phyloP scores from a whole-genome alignment of 805 yeast genomes.

The Metschnikowia lunata region DNA sequence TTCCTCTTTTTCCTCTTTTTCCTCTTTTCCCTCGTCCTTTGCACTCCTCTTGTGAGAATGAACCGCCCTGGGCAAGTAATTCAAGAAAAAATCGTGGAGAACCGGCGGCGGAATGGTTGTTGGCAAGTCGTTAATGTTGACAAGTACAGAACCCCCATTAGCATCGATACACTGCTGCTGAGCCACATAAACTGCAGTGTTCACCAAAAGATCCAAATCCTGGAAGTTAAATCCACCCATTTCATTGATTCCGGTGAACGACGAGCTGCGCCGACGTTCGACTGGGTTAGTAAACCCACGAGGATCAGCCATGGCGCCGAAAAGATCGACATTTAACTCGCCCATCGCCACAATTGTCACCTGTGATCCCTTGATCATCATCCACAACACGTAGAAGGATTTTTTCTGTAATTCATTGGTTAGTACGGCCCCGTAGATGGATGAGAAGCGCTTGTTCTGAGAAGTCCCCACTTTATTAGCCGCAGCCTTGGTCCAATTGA shows the following conservation, averaged over 20 bases:
- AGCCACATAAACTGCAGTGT: constrained; percentile 27
- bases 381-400: constrained; percentile 34
- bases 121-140: constrained; percentile 32
- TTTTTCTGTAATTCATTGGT: constrained; percentile 37
- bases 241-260: constrained; percentile 35
- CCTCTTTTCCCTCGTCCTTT: not conserved
- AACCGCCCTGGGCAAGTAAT: constrained; percentile 24
- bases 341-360: constrained; percentile 32
- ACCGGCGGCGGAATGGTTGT: constrained; percentile 30
- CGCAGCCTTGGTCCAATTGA: constrained; percentile 3
- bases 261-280: constrained; percentile 29
- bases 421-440: constrained; percentile 35
- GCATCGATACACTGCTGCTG: constrained; percentile 14
- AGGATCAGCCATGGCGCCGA: constrained; percentile 15
- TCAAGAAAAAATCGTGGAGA: constrained; percentile 33
- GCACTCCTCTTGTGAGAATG: constrained; percentile 1
- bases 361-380: constrained; percentile 14
- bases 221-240: constrained; percentile 40
- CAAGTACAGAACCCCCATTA: constrained; percentile 14
- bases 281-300: not conserved
- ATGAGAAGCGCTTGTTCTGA: constrained; percentile 13
- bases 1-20: not conserved
- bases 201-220: constrained; percentile 33
- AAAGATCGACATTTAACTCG: constrained; percentile 27
- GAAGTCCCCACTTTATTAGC: constrained; percentile 11